Evolutionary conservation across 2,329 filamentous ascomycete genomes (phyloP), one percentile per base, ranked within the genome.

Genomic region (Cercospora beticola): DNA sequence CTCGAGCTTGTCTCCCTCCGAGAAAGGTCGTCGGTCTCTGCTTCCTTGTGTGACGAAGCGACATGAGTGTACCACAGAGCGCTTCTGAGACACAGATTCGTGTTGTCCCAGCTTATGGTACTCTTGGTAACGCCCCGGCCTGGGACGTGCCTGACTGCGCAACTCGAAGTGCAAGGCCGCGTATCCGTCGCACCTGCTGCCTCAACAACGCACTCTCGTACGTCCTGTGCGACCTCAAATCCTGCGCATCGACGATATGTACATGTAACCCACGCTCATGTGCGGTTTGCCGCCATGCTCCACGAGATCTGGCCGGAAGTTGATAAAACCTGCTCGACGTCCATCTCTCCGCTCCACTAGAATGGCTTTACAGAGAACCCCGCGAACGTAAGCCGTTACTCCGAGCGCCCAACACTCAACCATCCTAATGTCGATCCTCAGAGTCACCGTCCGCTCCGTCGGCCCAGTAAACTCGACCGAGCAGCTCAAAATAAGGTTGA

Each of bases 401-500:
- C 10, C 4, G 43, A 26, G 9, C 16, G 28, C 16, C 5, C 28
- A 28, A 21, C 16, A 3, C 14, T 36, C 6, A 9, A n/a, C 12
- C 18, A 10, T 23, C 57, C 60, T 67, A 26, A 62, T 60, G 64
- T 60, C 67, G 40, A 49, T 62, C 10, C 30, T 69, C 49, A 68
- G 59, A 30, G 54, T 68, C 28, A 66, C 63, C 12, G 52, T 68
- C 18, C 67, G 63, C 30, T 61, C 67, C 16, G 26, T 30, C 12
- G 67, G 63, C 36, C 67, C 67, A 14, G 26, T 60, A 21, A 63
- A 28, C 9, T 69, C 67, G 14, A 69, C 59, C 5, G 67, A 69
- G 40, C 61, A 57, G 46, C 63, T 69, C 21, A 62, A 36, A 14
- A 61, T 69, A n/a, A 26, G 67, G 10, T 49, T 69, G 40, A 59